Base-by-base conservation (phyloP, 139 green algal species). In the Chloropicon primus region DNA sequence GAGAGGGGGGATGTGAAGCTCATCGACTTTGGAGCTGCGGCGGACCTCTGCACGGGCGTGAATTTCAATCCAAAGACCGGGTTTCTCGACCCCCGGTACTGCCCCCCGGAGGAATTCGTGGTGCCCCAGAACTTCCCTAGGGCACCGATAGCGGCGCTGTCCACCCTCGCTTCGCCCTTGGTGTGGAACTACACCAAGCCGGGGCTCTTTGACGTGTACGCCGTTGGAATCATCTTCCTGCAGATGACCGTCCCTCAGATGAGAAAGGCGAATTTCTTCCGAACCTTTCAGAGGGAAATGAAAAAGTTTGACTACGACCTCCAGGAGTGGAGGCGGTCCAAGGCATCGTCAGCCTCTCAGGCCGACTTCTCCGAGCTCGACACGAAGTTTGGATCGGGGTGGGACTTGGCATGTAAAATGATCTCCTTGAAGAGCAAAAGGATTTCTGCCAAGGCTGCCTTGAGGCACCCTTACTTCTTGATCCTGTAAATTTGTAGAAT, bases 171-270 rank as follows among this genome's bases (percentile, higher is more conserved):
- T 72, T 92, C 87, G 1, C 92, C 93, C 1, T 82, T 97, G 73
- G 86, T 97, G 73, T 97, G 93, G 93, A 74, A 54, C 22, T 87
- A 92, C 80, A 87, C 93, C 86, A 77, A 83, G n/a, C 93, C 93
- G 0, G 93, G 96, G 82, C 88, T 89, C 75, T 97, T 97, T 80
- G 93, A 97, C 85, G 91, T 91, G 76, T 97, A 90, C 87, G 87
- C 80, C 2, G 82, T 73, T 26, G 85, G 85, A 27, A 80, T 88
- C 71, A 78, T 89, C 27, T 71, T 89, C 24, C 28, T 89, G 29
- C 85, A 89, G 72, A 82, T 89, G 78, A 74, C 41, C 41, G 41
- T 62, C 10, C 41, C 41, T 17, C 41, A 62, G 41, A 62, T 62
- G 41, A 62, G 41, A 17, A 62, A 62, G 41, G 17, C 10, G 10